Evolutionary conservation across 2,329 filamentous ascomycete genomes (phyloP), one percentile per base, ranked within the genome.

Genomic region (Colletotrichum euphorbiae): DNA sequence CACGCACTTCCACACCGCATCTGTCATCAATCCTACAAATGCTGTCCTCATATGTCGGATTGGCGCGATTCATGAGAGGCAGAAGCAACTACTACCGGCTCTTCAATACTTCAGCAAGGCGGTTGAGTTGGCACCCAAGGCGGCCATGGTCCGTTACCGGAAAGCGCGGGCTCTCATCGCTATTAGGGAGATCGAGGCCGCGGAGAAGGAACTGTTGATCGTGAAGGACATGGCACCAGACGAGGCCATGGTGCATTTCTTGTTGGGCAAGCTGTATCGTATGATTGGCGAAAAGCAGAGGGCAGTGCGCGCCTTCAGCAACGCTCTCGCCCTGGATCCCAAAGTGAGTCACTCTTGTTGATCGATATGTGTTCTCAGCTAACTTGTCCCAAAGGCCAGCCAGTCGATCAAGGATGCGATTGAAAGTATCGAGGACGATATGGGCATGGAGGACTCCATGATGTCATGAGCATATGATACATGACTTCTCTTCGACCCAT

Each of bases 391-490:
- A 13, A 72, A 97, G 94, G 93, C 95, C 74, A 94, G 93, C 72
- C 91, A 93, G 71, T 91, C 94, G 78, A 98, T 99, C 80, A 99
- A 98, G 80, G 94, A 97, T 77, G 94, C 93, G 17, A 98, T 99
- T 82, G 95, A 98, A 82, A 91, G 90, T 73, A 87, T 98, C 66
- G 93, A 97, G 74, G 91, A 94, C 64, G 91, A 93, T 69, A 89
- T 92, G 66, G 87, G 90, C 64, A 89, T 92, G 79, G 87, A 90
- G 70, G 87, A 90, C 76, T 89, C 86, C 69, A 88, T 89, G 84
- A 87, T 88, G 80, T 81, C 80, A 80, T 87, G 79, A 86, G 36
- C 55, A 66, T 50, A 56, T 45, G 60, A 24, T 33, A 51, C 12
- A 45, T 21, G 36, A 43, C 19, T 51, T 38, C 33, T 19, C 45